Evolutionary conservation across 78 protist species (phyloP).

Genomic region (Dictyostelium capitatum): DNA sequence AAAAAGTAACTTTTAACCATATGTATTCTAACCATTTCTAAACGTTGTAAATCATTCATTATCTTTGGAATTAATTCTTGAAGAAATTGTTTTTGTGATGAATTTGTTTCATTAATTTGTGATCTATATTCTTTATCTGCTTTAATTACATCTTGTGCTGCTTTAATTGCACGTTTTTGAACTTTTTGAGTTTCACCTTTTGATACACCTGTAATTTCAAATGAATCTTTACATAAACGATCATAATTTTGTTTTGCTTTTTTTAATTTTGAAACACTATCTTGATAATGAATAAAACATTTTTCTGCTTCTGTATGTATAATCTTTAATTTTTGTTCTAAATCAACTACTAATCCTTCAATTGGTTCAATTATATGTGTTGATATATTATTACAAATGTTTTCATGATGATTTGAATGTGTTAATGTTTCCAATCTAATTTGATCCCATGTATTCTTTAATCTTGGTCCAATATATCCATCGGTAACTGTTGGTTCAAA

Average conservation of each 20-base stretch:
- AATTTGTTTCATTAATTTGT: constrained; percentile 52
- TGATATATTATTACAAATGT: constrained; percentile 22
- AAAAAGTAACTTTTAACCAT: constrained; percentile 45
- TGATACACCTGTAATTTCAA: not conserved
- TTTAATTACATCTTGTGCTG: constrained; percentile 67
- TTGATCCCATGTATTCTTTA: constrained; percentile 64
- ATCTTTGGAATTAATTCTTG: constrained; percentile 29
- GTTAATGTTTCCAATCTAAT: constrained; percentile 26
- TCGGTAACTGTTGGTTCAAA: constrained; percentile 52
- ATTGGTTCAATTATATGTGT: constrained; percentile 36
- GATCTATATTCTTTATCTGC: constrained; percentile 45
- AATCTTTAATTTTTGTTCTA: constrained; percentile 33
- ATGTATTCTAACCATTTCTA: constrained; percentile 48
- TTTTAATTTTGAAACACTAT: constrained; percentile 2
- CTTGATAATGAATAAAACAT: not conserved
- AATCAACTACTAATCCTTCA: constrained; percentile 41
- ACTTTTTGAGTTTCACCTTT: constrained; percentile 68
- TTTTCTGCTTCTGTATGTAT: constrained; percentile 28
- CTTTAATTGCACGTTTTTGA: constrained; percentile 51
- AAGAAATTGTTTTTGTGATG: not conserved
- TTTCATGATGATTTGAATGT: constrained; percentile 57
- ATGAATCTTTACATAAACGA: constrained; percentile 21
- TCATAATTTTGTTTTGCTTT: constrained; percentile 51
- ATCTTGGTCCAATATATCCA: constrained; percentile 34
- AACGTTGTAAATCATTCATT: constrained; percentile 44